Evolutionary conservation across 805 yeast genomes (phyloP).

Genomic region (Candida boleticola): DNA sequence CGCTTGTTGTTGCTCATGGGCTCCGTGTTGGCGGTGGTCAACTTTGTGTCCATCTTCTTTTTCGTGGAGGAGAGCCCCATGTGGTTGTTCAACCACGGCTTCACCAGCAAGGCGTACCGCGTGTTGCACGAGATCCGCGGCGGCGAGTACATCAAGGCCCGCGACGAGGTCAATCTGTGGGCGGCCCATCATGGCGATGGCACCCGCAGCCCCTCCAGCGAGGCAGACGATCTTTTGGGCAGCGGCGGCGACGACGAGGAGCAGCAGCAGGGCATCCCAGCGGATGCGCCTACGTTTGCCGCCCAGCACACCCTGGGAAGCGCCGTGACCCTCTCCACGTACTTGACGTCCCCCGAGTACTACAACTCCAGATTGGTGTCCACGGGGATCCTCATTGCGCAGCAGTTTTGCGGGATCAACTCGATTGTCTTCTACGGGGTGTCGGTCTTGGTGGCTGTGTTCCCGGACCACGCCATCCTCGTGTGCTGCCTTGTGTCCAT

Average conservation of each 20-base stretch:
- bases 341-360: conserved; percentile 52
- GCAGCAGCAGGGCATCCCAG: conserved; percentile 10
- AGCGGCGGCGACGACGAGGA: conserved; percentile 12
- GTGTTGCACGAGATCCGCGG: conserved; percentile 38
- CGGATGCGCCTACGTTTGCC: not conserved
- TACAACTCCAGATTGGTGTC: conserved; percentile 61
- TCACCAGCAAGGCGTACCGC: conserved; percentile 37
- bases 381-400: conserved; percentile 72
- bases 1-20: conserved; percentile 67
- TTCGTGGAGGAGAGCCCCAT: conserved; percentile 75
- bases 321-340: conserved; percentile 33
- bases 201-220: conserved; percentile 4
- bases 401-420: conserved; percentile 92
- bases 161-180: conserved; percentile 41
- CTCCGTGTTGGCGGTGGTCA: conserved; percentile 47
- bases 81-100: conserved; percentile 64
- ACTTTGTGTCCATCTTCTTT: conserved; percentile 38
- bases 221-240: conserved; percentile 10
- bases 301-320: too few relatives aligned
- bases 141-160: conserved; percentile 32
- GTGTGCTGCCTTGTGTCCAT: conserved; percentile 77
- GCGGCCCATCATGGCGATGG: conserved; percentile 6
- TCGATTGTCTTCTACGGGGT: conserved; percentile 94
- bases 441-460: conserved; percentile 64
- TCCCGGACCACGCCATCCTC: conserved; percentile 68